phyloP scores from a whole-genome alignment of 345 rosid genomes.

The Combretum micranthum region DNA sequence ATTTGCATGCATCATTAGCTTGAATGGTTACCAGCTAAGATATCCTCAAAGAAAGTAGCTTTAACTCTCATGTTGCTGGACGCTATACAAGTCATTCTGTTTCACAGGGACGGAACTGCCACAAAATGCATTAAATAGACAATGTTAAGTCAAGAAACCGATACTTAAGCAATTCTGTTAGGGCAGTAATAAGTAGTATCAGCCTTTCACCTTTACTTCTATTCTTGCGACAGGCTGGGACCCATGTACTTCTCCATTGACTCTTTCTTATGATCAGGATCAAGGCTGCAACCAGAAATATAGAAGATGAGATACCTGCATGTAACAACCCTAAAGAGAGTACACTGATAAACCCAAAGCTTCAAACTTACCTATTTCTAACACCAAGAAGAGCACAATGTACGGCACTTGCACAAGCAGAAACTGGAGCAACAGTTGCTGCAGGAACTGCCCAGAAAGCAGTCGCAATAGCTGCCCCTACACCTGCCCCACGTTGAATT shows the following conservation, averaged over 20 bases:
- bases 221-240: constrained; percentile 36
- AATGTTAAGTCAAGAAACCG: not conserved
- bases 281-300: constrained; percentile 60
- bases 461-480: constrained; percentile 74
- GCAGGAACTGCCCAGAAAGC: constrained; percentile 80
- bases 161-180: not conserved
- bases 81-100: too few species aligned
- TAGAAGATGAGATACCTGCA: not conserved
- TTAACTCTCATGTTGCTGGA: too few species aligned
- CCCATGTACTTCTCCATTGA: constrained; percentile 96
- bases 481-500: constrained; percentile 80
- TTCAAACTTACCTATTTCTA: constrained; percentile 62
- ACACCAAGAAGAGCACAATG: constrained; percentile 82
- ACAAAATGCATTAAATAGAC: not conserved
- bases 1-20: too few species aligned
- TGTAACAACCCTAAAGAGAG: not conserved
- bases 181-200: not conserved
- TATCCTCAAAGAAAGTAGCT: too few species aligned
- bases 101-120: too few species aligned
- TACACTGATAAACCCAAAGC: not conserved
- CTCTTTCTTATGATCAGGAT: constrained; percentile 91
- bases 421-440: constrained; percentile 88
- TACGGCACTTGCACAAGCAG: constrained; percentile 77
- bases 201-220: constrained; percentile 15
- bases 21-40: too few species aligned